phyloP scores from a whole-genome alignment of 2,329 filamentous ascomycete species.

The Sclerotiophoma versabilis region DNA sequence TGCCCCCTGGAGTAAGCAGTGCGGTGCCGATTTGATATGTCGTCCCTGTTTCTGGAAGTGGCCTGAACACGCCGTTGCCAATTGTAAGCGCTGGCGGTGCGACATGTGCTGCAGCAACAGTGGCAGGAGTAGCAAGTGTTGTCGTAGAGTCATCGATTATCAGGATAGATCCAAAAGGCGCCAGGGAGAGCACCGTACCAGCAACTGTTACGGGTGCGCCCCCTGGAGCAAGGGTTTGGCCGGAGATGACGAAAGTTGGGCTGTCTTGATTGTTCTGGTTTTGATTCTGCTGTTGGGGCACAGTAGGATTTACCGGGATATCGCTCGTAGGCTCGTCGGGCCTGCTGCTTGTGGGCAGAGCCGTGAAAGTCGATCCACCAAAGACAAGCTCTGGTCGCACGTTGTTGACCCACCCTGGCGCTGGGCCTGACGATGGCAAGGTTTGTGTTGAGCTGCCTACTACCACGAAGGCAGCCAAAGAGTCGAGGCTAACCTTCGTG shows the following conservation, averaged over 20 bases:
- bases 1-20: slow-evolving; percentile 50
- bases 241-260: slow-evolving; percentile 48
- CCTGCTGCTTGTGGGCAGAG: slow-evolving; percentile 17
- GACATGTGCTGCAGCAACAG: slow-evolving; percentile 20
- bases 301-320: not conserved
- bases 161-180: slow-evolving; percentile 37
- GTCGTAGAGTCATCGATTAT: slow-evolving; percentile 47
- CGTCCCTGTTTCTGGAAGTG: slow-evolving; percentile 41
- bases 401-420: not conserved
- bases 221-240: slow-evolving; percentile 47
- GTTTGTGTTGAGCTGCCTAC: slow-evolving; percentile 48
- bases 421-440: not conserved
- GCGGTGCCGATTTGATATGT: slow-evolving; percentile 48
- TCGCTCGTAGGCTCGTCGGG: not conserved
- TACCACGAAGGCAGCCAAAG: slow-evolving; percentile 50
- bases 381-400: not conserved
- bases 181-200: slow-evolving; percentile 45
- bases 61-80: slow-evolving; percentile 34
- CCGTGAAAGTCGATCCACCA: slow-evolving; percentile 16
- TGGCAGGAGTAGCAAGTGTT: slow-evolving; percentile 37
- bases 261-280: not conserved
- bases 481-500: slow-evolving; percentile 51
- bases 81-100: slow-evolving; percentile 42
- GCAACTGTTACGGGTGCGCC: slow-evolving; percentile 44
- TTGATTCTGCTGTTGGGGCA: not conserved